Evolutionary conservation across 768 basidiomycete genomes (phyloP).

Genomic region (Phanerochaete carnosa): DNA sequence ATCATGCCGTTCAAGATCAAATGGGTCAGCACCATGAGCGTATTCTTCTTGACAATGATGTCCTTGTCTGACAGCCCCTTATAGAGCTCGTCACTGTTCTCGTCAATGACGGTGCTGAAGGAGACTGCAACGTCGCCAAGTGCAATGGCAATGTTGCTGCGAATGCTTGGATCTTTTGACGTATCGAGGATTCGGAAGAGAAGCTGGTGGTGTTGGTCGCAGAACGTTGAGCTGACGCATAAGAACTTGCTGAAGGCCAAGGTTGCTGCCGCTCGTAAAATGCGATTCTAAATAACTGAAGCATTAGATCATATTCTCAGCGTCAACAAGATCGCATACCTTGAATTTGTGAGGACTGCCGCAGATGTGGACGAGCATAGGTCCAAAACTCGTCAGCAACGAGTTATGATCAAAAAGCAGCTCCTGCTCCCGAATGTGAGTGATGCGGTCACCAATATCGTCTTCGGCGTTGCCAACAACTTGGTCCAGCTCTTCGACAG

Average conservation of each 20-base stretch:
- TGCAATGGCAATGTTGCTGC: slow-evolving; percentile 96
- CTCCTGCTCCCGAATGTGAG: slow-evolving; percentile 80
- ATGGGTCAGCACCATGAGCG: slow-evolving; percentile 96
- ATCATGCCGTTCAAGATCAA: slow-evolving; percentile 98
- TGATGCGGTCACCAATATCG: slow-evolving; percentile 93
- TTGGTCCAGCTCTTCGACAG: slow-evolving; percentile 86
- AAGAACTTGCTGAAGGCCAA: slow-evolving; percentile 94
- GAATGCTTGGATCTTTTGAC: slow-evolving; percentile 83
- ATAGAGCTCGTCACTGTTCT: slow-evolving; percentile 95
- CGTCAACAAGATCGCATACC: slow-evolving; percentile 37
- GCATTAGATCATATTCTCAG: neutral
- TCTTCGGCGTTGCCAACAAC: slow-evolving; percentile 98
- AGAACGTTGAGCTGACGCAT: slow-evolving; percentile 92
- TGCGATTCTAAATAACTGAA: slow-evolving; percentile 59
- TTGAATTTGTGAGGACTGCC: slow-evolving; percentile 90
- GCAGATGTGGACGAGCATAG: slow-evolving; percentile 87
- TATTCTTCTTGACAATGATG: slow-evolving; percentile 96
- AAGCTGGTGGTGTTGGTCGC: slow-evolving; percentile 82
- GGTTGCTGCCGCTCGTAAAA: slow-evolving; percentile 81
- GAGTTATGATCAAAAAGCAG: slow-evolving; percentile 82
- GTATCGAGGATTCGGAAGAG: slow-evolving; percentile 95
- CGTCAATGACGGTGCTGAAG: slow-evolving; percentile 96
- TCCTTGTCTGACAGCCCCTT: slow-evolving; percentile 87
- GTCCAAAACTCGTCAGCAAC: slow-evolving; percentile 81
- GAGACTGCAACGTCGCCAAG: slow-evolving; percentile 97